Base-by-base conservation (phyloP, 2,329 filamentous ascomycete genomes). In the Colletotrichum caudatum region DNA sequence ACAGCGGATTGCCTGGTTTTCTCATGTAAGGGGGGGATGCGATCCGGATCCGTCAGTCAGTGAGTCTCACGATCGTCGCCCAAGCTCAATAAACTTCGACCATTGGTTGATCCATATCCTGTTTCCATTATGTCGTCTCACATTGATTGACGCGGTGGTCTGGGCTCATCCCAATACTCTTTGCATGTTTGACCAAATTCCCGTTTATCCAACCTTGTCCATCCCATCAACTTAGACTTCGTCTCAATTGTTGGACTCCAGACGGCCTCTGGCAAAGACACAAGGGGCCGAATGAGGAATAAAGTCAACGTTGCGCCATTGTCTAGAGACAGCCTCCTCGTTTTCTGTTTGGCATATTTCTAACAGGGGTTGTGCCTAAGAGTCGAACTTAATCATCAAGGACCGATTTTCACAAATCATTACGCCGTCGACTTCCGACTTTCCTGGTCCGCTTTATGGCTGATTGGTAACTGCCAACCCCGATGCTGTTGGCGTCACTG, bases 31-130 rank as follows among this genome's bases (percentile, higher is more conserved):
- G 50, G 35, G 29, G 26, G 2, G 39, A 26, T 14, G 51, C 54
- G 54, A 39, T 29, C 56, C 37, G 41, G 50, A 18, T 51, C 51
- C 29, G 54, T 68, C 58, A 23, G 46, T 71, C 51, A 57, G 20
- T 9, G 18, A 64, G 35, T 14, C 26, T 6, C 6, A 46, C 4
- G 18, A n/a, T 29, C 50, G 35, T 37, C n/a, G 44, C 39, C 23
- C 18, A 56, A 39, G 23, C 53, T 39, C 23, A 46, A 56, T 44
- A 23, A 9, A 18, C 8, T 16, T 60, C 59, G 46, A 71, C 64
- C 46, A 64, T 64, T 69, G 69, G 69, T 44, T 3, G 6, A 16
- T 3, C 0, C 5, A 18, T 1, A 26, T 50, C 23, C 18, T 61
- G 33, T 61, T 44, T 50, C 5, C 7, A 7, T 29, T 14, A 44